phyloP scores from a whole-genome alignment of 176 grass and related monocot genomes.

The Carex parvula region DNA sequence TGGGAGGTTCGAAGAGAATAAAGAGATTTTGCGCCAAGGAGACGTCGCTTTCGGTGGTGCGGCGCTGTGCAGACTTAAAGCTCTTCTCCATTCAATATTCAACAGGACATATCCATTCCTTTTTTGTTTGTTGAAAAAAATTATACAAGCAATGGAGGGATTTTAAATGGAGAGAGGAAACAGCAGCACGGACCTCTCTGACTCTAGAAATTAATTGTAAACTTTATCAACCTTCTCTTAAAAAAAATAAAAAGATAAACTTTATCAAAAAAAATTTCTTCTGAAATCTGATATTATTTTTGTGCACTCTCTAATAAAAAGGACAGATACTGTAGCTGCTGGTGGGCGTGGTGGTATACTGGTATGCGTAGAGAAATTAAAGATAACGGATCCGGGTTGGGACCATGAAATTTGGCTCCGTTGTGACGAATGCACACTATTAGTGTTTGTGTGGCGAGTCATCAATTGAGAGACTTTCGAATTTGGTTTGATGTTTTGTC shows the following conservation, averaged over 20 bases:
- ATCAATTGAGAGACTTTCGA: background rate
- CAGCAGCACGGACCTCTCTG: background rate
- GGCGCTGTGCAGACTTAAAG: constrained; percentile 22
- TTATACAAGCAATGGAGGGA: background rate
- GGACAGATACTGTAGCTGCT: constrained; percentile 1
- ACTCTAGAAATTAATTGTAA: background rate
- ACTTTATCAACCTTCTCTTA: background rate
- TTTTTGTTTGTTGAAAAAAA: too few species aligned
- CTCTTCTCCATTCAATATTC: background rate
- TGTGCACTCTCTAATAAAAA: constrained; percentile 13
- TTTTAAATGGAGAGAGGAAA: constrained; percentile 11
- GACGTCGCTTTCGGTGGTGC: constrained; percentile 62
- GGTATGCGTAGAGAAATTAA: background rate
- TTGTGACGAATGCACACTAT: background rate
- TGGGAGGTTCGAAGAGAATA: constrained; percentile 13
- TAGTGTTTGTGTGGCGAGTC: background rate
- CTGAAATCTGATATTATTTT: constrained; percentile 17
- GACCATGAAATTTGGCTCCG: background rate
- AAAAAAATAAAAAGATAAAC: too few species aligned
- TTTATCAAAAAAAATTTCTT: background rate
- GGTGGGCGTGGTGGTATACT: background rate
- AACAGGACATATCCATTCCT: background rate
- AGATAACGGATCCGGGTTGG: constrained; percentile 7
- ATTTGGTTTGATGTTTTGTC: too few species aligned
- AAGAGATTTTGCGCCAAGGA: constrained; percentile 33